Percentiles rank a stretch among this genome's conserved stretches.
These are phyloP conservation scores for Penicillium coffeae DNA, from an alignment of 495 filamentous ascomycete genomes.

Conservation along the genomic window DNA sequence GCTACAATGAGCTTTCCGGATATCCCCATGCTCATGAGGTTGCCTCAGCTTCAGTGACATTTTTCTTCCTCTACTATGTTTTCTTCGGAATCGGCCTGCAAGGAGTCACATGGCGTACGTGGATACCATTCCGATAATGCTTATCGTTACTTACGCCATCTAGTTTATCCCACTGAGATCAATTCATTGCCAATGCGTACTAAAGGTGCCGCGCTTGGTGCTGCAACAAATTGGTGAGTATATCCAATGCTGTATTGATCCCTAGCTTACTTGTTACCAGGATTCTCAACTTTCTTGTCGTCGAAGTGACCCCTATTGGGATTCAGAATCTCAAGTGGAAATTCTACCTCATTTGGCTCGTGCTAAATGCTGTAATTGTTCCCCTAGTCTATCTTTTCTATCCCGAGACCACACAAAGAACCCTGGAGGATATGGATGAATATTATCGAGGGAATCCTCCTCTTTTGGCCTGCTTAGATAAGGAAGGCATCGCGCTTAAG, in stretches of 20 bases:
- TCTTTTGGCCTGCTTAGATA: conserved; percentile 9
- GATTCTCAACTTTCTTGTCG: conserved; percentile 60
- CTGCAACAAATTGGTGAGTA: conserved; percentile 55
- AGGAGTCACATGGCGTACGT: conserved; percentile 24
- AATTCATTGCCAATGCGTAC: conserved; percentile 55
- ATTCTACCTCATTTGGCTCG: conserved; percentile 27
- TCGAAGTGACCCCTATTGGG: conserved; percentile 55
- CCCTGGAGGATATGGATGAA: conserved; percentile 28
- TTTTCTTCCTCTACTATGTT: conserved; percentile 45
- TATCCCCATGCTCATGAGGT: conserved; percentile 13
- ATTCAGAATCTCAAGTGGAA: conserved; percentile 18
- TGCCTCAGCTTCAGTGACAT: conserved; percentile 24
- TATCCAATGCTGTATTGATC: too few relatives aligned
- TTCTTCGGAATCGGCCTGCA: conserved; percentile 49
- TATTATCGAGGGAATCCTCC: conserved; percentile 8
- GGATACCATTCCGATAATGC: conserved; percentile 4
- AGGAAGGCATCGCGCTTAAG: conserved; percentile 8
- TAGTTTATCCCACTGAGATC: conserved; percentile 56
- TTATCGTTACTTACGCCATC: conserved; percentile 21
- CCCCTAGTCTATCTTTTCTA: conserved; percentile 52
- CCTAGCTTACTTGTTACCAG: too few relatives aligned
- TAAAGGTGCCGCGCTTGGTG: conserved; percentile 50
- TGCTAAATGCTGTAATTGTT: conserved; percentile 17
- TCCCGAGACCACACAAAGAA: conserved; percentile 40
- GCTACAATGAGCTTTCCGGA: conserved; percentile 28